Base-by-base conservation (phyloP, 345 rosid species). In the Arabis hirsuta region DNA sequence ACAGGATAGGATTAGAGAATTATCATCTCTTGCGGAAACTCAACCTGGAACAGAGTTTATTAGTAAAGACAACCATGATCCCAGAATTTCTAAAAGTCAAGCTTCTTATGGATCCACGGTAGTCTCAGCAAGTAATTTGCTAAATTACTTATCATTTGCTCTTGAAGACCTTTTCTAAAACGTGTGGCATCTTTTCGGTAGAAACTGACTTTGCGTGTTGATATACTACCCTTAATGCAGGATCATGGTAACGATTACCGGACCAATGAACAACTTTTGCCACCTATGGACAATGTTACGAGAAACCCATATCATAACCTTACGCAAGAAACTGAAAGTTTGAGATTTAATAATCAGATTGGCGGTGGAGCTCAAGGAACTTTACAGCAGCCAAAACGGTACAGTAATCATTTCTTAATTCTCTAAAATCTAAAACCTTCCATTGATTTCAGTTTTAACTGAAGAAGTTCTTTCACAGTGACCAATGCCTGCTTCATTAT, bases 1-100 rank as follows among this genome's bases (percentile, higher is more conserved):
- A 57, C 91, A 91, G 96, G 93, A 91, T 83, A 88, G 83, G 79
- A 84, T 88, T 62, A 78, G 85, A 77, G 92, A 84, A 60, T 39
- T 83, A 52, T 77, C 81, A 36, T 68, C 82, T 45, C 43, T 51
- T 27, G 76, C 34, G 45, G 90, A 80, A 78, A 60, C 73, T 76
- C 77, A 71, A 62, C 55, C 65, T 29, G 84, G 81, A 68, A 77
- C 71, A 58, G 79, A 62, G 55, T 72, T 60, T 67, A 66, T 31
- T 72, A 73, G 55, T 72, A 78, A 77, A 77, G 80, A 77, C 76
- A 59, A 67, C 20, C 71, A 46, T 72, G 77, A 72, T 72, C 76
- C 77, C 20, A 52, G 73, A 38, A 54, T 67, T 59, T 67, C 77
- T 7, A 72, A 62, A 72, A 63, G 16, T 29, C 81, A 78, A 78